Evolutionary conservation across 2,329 filamentous ascomycete genomes (phyloP).

Genomic region (Exophiala oligosperma): DNA sequence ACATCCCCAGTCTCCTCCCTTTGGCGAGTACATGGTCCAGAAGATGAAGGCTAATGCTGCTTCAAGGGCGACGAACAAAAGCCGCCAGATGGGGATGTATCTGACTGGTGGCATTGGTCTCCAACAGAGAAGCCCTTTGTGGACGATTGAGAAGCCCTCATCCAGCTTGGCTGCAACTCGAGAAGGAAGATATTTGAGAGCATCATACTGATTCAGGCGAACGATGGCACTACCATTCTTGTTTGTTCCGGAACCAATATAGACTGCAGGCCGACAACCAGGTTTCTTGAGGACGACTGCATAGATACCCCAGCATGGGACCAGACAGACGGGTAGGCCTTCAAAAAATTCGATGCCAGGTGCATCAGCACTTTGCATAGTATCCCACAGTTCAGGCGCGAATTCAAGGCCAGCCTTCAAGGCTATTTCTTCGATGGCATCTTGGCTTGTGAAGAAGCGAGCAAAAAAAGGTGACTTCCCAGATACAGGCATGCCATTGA

Average conservation of each 20-base stretch:
- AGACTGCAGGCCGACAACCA: background rate
- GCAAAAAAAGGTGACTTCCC: too few relatives aligned
- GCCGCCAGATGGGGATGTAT: background rate
- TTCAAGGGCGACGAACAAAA: background rate
- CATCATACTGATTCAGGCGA: background rate
- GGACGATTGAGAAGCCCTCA: background rate
- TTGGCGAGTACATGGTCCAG: background rate
- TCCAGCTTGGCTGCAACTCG: background rate
- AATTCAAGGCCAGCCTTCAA: background rate
- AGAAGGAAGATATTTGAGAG: background rate
- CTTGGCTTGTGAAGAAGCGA: background rate
- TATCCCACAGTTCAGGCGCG: slow-evolving; percentile 7
- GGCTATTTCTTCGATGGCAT: background rate
- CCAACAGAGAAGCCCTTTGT: slow-evolving; percentile 6
- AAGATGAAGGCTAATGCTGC: slow-evolving; percentile 1
- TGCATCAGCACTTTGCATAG: background rate
- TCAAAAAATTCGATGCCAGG: slow-evolving; percentile 8
- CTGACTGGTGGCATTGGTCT: slow-evolving; percentile 33
- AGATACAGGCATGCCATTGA: too few relatives aligned
- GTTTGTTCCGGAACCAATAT: slow-evolving; percentile 4
- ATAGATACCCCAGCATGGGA: background rate
- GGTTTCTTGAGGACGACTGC: slow-evolving; percentile 1
- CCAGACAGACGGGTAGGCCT: background rate
- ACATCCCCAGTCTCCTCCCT: background rate
- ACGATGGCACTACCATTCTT: background rate